phyloP scores from a whole-genome alignment of 352 stramenopile species.

The Phytophthora agathidicida region DNA sequence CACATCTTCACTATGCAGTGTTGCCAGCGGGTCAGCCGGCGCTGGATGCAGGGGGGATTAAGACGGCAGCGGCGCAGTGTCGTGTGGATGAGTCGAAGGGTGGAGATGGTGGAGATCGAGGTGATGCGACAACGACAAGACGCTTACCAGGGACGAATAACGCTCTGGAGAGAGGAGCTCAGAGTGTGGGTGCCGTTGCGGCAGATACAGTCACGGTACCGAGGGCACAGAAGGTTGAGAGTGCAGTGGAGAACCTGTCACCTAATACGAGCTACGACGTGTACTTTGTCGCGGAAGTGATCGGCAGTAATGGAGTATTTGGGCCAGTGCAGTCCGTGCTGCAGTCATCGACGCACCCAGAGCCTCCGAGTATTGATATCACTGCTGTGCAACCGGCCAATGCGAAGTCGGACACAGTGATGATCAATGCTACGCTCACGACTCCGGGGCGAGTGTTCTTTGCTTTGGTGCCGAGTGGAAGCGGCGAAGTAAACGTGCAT shows the following conservation, averaged over 20 bases:
- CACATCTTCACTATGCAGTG: conserved; percentile 75
- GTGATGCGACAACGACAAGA: background rate
- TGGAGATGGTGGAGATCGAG: background rate
- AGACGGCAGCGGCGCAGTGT: conserved; percentile 41
- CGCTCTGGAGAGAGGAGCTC: conserved; percentile 9
- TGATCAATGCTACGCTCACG: conserved; percentile 42
- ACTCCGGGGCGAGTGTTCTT: conserved; percentile 56
- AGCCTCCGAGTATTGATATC: conserved; percentile 42
- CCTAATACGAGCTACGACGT: conserved; percentile 82
- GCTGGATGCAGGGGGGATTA: conserved; percentile 57
- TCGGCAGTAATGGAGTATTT: conserved; percentile 81
- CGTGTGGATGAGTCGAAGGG: conserved; percentile 3
- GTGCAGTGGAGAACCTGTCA: conserved; percentile 40
- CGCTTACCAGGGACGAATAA: conserved; percentile 1
- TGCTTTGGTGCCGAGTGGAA: conserved; percentile 45
- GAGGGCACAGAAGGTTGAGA: conserved; percentile 62
- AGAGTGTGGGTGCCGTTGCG: conserved; percentile 7
- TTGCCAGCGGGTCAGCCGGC: conserved; percentile 43
- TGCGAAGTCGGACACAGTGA: conserved; percentile 36
- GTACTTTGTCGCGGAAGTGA: conserved; percentile 82
- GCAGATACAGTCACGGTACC: conserved; percentile 54
- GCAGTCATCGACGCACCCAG: conserved; percentile 58
- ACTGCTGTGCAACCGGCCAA: conserved; percentile 33
- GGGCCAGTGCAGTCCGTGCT: conserved; percentile 70
- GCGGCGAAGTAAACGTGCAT: background rate